Evolutionary conservation across 2,329 filamentous ascomycete species (phyloP), one percentile per base, ranked within the genome.

Genomic region (Phaeosphaeria sp.): DNA sequence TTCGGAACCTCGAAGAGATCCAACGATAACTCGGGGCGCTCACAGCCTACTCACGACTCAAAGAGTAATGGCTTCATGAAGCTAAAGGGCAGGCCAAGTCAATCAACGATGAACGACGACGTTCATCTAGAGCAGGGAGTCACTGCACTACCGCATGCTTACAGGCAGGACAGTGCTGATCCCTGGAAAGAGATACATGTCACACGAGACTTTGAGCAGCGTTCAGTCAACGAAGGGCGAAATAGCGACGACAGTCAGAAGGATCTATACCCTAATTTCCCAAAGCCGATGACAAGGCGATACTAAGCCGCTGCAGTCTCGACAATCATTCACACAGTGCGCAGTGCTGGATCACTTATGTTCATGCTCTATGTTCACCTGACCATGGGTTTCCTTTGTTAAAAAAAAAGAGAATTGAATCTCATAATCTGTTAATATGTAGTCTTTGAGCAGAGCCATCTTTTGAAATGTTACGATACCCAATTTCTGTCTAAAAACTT

Each of bases 201-300:
- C n/a, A 52, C 50, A 23, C 10, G 41, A n/a, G 50, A 33, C 20
- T 52, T 52, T 46, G 41, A 52, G 30, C 50, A 52, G 39, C 23
- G 50, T 1, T 44, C 23, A 3, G 39, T 44, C 9, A 44, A 52
- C 25, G 41, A 52, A 23, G 23, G n/a, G 23, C 39, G 50, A 17
- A 21, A 7, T 23, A 52, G 50, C 17, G 50, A 52, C 13, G 50
- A 52, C 10, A 52, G 50, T 20, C 41, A 46, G 25, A 52, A 44
- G 50, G 39, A 52, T n/a, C 15, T 52, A 41, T 52, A 46, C 22
- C 10, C 27, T 13, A 30, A 18, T 5, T 47, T 47, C 18, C 22
- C 46, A 4, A 27, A 47, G 46, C 46, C 46, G 21, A 46, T 46
- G 43, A 21, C 20, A 15, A 22, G 43, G 21, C 43, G 43, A 10